A percentile compares a stretch with the other conserved stretches of the same genome.
These are phyloP conservation scores for Fusarium buharicum DNA, from an alignment of 2,329 filamentous ascomycete genomes.

Conservation along the genomic window DNA sequence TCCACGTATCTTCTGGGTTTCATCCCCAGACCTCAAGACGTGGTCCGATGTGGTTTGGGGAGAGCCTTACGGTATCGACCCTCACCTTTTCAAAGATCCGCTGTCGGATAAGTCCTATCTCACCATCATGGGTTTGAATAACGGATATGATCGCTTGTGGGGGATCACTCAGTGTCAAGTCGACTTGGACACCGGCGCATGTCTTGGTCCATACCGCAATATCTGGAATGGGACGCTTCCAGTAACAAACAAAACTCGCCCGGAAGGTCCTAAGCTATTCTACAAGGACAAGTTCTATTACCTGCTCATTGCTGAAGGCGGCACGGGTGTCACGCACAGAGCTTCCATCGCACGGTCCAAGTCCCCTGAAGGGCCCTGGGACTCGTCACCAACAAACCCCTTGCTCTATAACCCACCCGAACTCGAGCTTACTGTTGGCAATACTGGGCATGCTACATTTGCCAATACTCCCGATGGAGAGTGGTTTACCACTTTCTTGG, in stretches of 20 bases:
- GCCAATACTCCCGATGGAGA: constrained; percentile 34
- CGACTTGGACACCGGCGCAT: constrained; percentile 6
- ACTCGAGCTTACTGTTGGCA: constrained; percentile 31
- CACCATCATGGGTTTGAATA: constrained; percentile 16
- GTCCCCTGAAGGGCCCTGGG: constrained; percentile 23
- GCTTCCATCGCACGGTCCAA: constrained; percentile 22
- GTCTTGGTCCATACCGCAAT: constrained; percentile 17
- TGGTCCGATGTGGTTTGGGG: constrained; percentile 26
- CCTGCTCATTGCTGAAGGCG: constrained; percentile 22
- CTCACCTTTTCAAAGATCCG: constrained; percentile 20
- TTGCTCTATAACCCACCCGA: constrained; percentile 41
- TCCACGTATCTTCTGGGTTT: constrained; percentile 18
- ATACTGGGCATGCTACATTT: constrained; percentile 40
- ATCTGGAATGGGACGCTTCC: constrained; percentile 23
- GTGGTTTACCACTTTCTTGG: constrained; percentile 40
- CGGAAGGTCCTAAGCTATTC: constrained; percentile 18
- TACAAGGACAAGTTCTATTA: constrained; percentile 27
- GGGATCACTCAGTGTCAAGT: constrained; percentile 25
- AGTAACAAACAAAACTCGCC: constrained; percentile 5
- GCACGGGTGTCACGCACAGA: constrained; percentile 18
- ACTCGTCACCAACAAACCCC: constrained; percentile 52
- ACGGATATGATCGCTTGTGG: constrained; percentile 16
- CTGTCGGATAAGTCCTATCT: constrained; percentile 17
- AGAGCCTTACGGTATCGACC: constrained; percentile 23
- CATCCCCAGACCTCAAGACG: constrained; percentile 18